Base-by-base conservation (phyloP, 2,329 filamentous ascomycete genomes). In the Verticillium longisporum region DNA sequence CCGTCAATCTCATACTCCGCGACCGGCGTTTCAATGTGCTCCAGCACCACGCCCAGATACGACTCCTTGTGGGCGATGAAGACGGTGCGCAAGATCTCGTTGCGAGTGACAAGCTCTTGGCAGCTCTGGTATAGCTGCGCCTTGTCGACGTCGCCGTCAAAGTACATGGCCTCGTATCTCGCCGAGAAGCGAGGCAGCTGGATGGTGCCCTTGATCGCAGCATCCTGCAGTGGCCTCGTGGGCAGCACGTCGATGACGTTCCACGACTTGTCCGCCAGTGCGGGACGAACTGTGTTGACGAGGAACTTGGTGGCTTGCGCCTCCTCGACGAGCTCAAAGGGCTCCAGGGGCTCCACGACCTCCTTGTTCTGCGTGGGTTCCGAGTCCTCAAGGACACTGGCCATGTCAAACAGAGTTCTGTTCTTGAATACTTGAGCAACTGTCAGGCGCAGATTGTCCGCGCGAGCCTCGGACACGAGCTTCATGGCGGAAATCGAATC, bases 61-160 rank as follows among this genome's bases (percentile, higher is more conserved):
- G 76, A 75, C 6, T 74, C 75, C 26, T 77, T 74, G 61, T 79
- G 75, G 61, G 80, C 76, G 14, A 88, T 78, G 64, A 89, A 90
- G 5, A 89, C 83, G 0, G 87, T 89, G 4, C 86, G 82, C 2
- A 90, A 75, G 31, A 89, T 86, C 66, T 89, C 86, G 68, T 88
- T 86, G 7, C 77, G 77, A 2, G 78, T 72, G 1, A 89, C 82
- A 3, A 89, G 80, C 37, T 84, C 74, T 57, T 79, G 77, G 64
- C 83, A 86, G 56, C 78, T 78, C 18, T 72, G 63, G 36, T 80
- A 73, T 31, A 88, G 76, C 13, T 78, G 77, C 11, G 76, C 71
- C 14, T 77, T 67, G 58, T 88, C 74, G 13, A 88, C 73, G 0
- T 67, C 64, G 0, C 76, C 78, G 31, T 84, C 78, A 60, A 90